Evolutionary conservation across 768 basidiomycete genomes (phyloP).

Genomic region (Chlorophyllum brunneum): DNA sequence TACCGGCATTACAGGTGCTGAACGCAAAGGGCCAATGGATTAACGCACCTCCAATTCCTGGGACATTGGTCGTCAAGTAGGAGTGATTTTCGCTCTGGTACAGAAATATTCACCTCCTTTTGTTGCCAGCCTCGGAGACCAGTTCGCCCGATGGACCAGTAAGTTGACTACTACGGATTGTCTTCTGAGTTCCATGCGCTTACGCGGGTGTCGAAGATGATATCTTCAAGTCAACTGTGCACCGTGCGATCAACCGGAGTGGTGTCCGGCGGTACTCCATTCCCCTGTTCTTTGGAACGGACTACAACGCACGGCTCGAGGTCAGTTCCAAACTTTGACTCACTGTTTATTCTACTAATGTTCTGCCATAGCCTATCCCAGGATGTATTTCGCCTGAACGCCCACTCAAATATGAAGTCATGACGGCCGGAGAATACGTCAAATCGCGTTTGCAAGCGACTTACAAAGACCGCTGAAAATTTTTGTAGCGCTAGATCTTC

Average conservation of each 20-base stretch:
- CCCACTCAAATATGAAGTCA: conserved; percentile 60
- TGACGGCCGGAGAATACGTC: conserved; percentile 84
- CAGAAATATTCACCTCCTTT: background rate
- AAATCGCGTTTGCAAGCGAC: conserved; percentile 67
- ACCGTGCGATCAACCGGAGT: conserved; percentile 78
- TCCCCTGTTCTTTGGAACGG: conserved; percentile 87
- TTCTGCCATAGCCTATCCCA: conserved; percentile 40
- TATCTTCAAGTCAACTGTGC: conserved; percentile 86
- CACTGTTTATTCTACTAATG: background rate
- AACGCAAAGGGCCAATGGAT: conserved; percentile 81
- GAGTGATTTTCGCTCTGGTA: conserved; percentile 14
- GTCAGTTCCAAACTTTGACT: conserved; percentile 33
- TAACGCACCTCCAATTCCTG: conserved; percentile 70
- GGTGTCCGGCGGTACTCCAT: conserved; percentile 76
- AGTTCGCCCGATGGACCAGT: conserved; percentile 91
- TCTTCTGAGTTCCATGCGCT: background rate
- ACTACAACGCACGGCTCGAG: conserved; percentile 80
- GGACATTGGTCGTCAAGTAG: conserved; percentile 87
- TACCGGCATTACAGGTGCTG: conserved; percentile 77
- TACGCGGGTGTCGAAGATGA: conserved; percentile 49
- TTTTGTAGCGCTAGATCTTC: no score
- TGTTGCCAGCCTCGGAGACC: conserved; percentile 66
- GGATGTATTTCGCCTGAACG: conserved; percentile 42
- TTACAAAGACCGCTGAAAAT: conserved; percentile 37
- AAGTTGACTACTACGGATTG: conserved; percentile 17